Evolutionary conservation across 2,329 filamentous ascomycete genomes (phyloP), one percentile per base, ranked within the genome.

Genomic region (Cercospora sp.): DNA sequence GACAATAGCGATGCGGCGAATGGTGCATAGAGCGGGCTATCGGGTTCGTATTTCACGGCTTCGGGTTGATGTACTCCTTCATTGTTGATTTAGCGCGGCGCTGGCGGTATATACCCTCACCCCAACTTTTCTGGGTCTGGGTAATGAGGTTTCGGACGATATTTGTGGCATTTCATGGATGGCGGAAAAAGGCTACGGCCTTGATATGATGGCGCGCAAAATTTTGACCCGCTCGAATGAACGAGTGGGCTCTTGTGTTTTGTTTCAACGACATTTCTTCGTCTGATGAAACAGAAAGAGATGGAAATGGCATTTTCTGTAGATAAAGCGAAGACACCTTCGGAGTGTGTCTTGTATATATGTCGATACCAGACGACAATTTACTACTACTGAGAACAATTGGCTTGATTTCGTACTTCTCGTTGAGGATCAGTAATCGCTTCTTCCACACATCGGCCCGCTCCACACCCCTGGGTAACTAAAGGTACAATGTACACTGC

Each of bases 61-160:
- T 18, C 1, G 48, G 13, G 5, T 12, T 20, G 48, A 40, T 16
- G 42, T 48, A 30, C 18, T 30, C 40, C 12, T 55, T 64, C 30
- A 45, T 65, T 53, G 16, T 45, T 51, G 31, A 48, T 67, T 67
- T 67, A 67, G 65, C 65, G 65, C 9, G 65, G 65, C 65, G 65
- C 65, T 64, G 65, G 65, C 20, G 65, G 65, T 48, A 60, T 61
- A 66, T 30, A 57, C 53, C 45, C 45, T 51, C 20, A 28, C 53
- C 53, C 53, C 16, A 30, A 2, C 4, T 57, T 57, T n/a, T 18
- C 16, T 28, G 23, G 23, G 53, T 16, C 28, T 2, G 53, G 53
- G 23, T n/a, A 0, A 28, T 57, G 23, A 30, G 23, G 12, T 26
- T 57, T 30, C 12, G 53, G 6, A 30, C 12, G 53, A 57, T n/a